Base-by-base conservation (phyloP, 2,329 filamentous ascomycete species). In the Aureobasidium leucospermi region DNA sequence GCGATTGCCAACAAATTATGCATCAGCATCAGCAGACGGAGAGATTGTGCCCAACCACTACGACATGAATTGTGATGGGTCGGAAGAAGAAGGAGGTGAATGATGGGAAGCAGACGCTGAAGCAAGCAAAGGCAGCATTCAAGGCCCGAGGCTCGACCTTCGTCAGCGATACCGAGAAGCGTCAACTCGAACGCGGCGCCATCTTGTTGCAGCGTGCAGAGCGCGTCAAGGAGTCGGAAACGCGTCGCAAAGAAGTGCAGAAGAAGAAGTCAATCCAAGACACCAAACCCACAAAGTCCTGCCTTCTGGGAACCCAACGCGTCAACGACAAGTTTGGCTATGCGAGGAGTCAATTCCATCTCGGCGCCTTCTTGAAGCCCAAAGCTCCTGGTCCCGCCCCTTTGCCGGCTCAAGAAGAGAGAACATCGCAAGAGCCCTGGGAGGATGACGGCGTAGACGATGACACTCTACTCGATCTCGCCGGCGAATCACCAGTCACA, bases 51-150 rank as follows among this genome's bases (percentile, higher is more conserved):
- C 36, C 19, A 43, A 28, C 6, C n/a, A 16, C 15, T 34, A n/a
- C n/a, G 52, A 56, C 34, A 46, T 58, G 55, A 39, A 28, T 4
- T 43, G 55, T 58, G 34, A 58, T 58, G 55, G 55, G 38, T 31
- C 42, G n/a, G 34, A 58, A 39, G 58, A 59, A 59, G 47, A 52
- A 53, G 47, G 39, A 52, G 46, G 45, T 16, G 46, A 11, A 36
- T 51, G 46, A 56, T 45, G 59, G 62, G n/a, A 47, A 65, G 45
- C 67, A 68, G 60, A 73, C 71, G 16, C 66, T 67, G 52, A 70
- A 70, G 58, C 70, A 73, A 62, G 70, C 71, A 28, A 72, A 71
- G 64, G 69, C 69, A 6, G 65, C 67, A n/a, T 73, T 65, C 68
- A 71, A 70, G 53, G 63, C 67, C 23, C 69, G 70, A 45, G 67